Evolutionary conservation across 1,284 basidiomycete species (phyloP).

Genomic region (Boletus nobilissimus): DNA sequence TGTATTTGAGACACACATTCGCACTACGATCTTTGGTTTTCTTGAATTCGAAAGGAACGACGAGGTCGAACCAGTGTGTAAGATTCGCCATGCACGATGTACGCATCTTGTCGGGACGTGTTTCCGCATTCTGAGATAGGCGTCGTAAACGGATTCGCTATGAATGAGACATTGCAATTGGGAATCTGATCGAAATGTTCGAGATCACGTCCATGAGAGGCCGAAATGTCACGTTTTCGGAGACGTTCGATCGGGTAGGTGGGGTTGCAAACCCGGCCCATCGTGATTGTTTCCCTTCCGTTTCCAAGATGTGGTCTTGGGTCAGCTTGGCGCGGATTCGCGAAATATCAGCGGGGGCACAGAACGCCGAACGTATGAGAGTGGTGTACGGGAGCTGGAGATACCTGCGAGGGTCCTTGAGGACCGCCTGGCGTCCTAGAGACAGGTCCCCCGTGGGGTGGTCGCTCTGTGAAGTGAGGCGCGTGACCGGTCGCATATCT

Average conservation of each 20-base stretch:
- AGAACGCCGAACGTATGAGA: not conserved
- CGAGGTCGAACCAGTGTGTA: not conserved
- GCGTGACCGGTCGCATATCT: too few species aligned
- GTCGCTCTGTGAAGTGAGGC: too few species aligned
- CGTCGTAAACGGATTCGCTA: not conserved
- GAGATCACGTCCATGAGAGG: not conserved
- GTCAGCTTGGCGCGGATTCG: not conserved
- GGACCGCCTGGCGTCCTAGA: not conserved
- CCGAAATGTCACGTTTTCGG: not conserved
- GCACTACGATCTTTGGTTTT: not conserved
- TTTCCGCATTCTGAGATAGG: not conserved
- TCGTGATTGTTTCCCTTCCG: not conserved
- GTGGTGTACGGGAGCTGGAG: not conserved
- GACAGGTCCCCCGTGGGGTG: too few species aligned
- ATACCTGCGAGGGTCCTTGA: not conserved
- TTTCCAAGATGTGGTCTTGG: not conserved
- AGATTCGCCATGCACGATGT: not conserved
- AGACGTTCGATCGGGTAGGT: not conserved
- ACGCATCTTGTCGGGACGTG: not conserved
- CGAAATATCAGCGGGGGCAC: not conserved
- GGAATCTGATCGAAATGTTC: not conserved
- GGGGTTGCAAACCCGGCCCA: not conserved
- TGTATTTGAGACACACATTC: not conserved
- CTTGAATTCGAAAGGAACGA: conserved; percentile 8
- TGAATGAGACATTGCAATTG: not conserved